Base-by-base conservation (phyloP, 2,329 filamentous ascomycete genomes). In the Trichoderma simmonsii region DNA sequence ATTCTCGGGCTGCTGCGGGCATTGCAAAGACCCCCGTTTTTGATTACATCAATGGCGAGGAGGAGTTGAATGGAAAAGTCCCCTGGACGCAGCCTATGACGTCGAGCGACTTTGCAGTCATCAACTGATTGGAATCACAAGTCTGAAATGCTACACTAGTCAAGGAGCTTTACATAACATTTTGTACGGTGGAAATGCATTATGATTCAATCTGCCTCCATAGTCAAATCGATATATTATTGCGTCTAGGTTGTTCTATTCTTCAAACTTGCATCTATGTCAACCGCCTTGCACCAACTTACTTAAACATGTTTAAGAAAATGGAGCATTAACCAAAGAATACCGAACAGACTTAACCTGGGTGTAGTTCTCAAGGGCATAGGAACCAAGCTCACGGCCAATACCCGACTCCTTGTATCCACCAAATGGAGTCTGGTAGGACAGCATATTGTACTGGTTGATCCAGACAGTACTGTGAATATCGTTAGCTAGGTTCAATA, bases 401-500 rank as follows among this genome's bases (percentile, higher is more conserved):
- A 79, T 79, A 0, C 80, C 79, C 14, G 77, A 78, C 70, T 81
- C 75, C 71, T 81, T 81, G 6, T 80, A 74, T 6, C 80, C 79
- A 0, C 80, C 80, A 73, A 81, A 81, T 0, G 80, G 79, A 1
- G 77, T 74, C 11, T 78, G 79, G 0, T 76, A 74, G 59, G 74
- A 74, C 4, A 77, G 54, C 21, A 73, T 73, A 24, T 78, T 78
- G 74, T 77, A 77, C 0, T 74, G 73, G 76, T 91, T 91, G 30
- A 90, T 86, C 68, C 89, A 90, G 2, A 92, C 86, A 88, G 92
- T 91, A 39, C 36, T 39, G 15, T 39, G 15, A 39, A 18, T 39
- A 18, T 8, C 36, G 6, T 39, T 39, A 39, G 36, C 36, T 8
- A 3, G 36, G 36, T 18, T 39, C 15, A 8, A 39, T 18, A 18